Evolutionary conservation across 2,329 filamentous ascomycete species (phyloP).

Genomic region (Lasiodiplodia citricola): DNA sequence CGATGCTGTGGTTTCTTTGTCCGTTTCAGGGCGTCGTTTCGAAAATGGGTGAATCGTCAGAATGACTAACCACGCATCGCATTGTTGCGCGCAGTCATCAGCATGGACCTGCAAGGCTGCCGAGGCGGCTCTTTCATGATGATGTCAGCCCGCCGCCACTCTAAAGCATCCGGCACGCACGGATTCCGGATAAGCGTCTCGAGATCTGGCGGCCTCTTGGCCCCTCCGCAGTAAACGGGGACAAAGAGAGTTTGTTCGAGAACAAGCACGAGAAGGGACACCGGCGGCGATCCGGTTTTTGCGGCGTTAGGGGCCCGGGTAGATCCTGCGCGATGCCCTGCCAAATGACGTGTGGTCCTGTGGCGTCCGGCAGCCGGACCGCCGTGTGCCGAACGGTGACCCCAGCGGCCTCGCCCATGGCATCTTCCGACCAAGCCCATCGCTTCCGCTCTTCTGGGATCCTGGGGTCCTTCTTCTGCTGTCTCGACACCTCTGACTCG

Average conservation of each 20-base stretch:
- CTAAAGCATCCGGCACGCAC: background rate
- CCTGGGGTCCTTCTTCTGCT: background rate
- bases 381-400: constrained; percentile 9
- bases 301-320: constrained; percentile 6
- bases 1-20: background rate
- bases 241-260: background rate
- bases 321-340: background rate
- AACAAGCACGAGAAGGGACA: background rate
- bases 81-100: too few species aligned
- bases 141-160: background rate
- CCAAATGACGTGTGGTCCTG: background rate
- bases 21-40: background rate
- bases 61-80: background rate
- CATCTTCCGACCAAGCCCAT: background rate
- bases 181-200: background rate
- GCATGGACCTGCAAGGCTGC: background rate
- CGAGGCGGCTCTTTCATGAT: background rate
- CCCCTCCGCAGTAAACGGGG: too few species aligned
- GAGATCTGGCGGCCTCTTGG: background rate
- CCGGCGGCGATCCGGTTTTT: constrained; percentile 12
- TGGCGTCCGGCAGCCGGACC: constrained; percentile 21
- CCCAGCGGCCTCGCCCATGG: constrained; percentile 1
- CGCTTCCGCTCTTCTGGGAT: constrained; percentile 12
- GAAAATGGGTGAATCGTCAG: background rate
- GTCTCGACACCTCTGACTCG: background rate